These are phyloP conservation scores for Coccomyxa sp. DNA, from an alignment of 139 green algal genomes.

Conservation along the genomic window DNA sequence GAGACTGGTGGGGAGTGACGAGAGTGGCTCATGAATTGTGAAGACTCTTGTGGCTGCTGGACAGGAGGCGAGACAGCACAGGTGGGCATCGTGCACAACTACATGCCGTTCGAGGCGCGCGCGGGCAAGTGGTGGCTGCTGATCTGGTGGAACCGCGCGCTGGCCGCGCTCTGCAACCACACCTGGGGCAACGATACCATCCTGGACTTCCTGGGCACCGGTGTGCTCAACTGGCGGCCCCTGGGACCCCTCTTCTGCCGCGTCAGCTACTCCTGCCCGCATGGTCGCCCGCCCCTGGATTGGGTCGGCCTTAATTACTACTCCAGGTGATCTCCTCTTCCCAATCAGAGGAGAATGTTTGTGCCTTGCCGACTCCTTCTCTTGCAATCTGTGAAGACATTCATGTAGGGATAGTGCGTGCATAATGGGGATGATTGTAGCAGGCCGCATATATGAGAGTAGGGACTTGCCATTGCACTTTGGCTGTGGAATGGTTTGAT, in stretches of 20 bases:
- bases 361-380: too few species aligned
- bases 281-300: constrained; percentile 1
- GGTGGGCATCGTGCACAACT: constrained; percentile 58
- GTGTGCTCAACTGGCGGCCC: neutral
- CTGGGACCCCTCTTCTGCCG: neutral
- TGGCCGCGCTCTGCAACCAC: neutral
- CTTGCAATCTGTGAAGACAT: too few species aligned
- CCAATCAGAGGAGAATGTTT: too few species aligned
- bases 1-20: too few species aligned
- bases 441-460: too few species aligned
- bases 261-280: neutral
- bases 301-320: constrained; percentile 20
- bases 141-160: neutral
- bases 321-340: constrained; percentile 1
- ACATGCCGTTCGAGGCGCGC: constrained; percentile 47
- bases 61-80: constrained; percentile 27
- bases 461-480: too few species aligned
- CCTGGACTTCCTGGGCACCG: constrained; percentile 9
- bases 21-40: too few species aligned
- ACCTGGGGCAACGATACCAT: constrained; percentile 1
- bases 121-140: neutral
- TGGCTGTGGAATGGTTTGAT: too few species aligned
- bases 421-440: too few species aligned
- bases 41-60: too few species aligned
- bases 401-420: too few species aligned